A percentile compares a stretch with the other conserved stretches of the same genome.
Conservation (phyloP, 2,329 filamentous ascomycete genomes). For the Cladosporium austrohemisphaericum region DNA sequence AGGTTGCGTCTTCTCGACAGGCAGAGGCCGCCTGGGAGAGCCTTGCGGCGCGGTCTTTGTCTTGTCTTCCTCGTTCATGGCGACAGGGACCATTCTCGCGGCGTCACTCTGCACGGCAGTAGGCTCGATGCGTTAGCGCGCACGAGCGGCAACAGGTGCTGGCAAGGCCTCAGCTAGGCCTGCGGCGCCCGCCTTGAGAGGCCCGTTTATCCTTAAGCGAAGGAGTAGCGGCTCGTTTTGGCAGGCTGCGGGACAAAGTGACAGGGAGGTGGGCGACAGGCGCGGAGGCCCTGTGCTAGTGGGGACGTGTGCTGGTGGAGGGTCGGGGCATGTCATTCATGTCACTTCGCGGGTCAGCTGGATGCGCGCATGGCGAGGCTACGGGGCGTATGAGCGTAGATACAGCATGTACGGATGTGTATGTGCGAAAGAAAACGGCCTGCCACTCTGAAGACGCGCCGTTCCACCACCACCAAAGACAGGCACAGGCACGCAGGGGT, state of each 20-base stretch:
- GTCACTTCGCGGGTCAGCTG: slow-evolving; percentile 7
- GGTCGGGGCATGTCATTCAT: slow-evolving; percentile 1
- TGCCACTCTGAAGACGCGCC: neutral
- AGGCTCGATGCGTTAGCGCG: slow-evolving; percentile 13
- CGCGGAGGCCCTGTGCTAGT: slow-evolving; percentile 8
- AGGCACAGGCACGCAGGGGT: slow-evolving; percentile 2
- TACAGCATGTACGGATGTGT: neutral
- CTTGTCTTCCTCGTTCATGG: slow-evolving; percentile 10
- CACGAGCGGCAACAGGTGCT: slow-evolving; percentile 9
- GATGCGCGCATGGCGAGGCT: slow-evolving; percentile 2
- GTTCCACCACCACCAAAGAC: neutral
- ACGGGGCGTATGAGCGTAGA: neutral
- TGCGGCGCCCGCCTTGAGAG: slow-evolving; percentile 12
- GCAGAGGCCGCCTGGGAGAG: slow-evolving; percentile 6
- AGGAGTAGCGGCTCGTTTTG: slow-evolving; percentile 14
- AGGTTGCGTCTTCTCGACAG: slow-evolving; percentile 7
- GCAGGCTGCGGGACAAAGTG: slow-evolving; percentile 10
- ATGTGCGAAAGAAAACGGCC: neutral
- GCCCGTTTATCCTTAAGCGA: slow-evolving; percentile 17
- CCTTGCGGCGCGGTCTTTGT: slow-evolving; percentile 8
- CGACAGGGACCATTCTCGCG: slow-evolving; percentile 12
- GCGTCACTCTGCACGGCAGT: slow-evolving; percentile 14
- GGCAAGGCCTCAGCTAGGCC: slow-evolving; percentile 13
- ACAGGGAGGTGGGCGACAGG: slow-evolving; percentile 9
- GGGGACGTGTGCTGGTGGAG: slow-evolving; percentile 7